Percentiles rank a stretch among this genome's conserved stretches.
These are phyloP conservation scores for Chaetomiaceae sp. DNA, from an alignment of 2,329 filamentous ascomycete species.

Conservation along the genomic window DNA sequence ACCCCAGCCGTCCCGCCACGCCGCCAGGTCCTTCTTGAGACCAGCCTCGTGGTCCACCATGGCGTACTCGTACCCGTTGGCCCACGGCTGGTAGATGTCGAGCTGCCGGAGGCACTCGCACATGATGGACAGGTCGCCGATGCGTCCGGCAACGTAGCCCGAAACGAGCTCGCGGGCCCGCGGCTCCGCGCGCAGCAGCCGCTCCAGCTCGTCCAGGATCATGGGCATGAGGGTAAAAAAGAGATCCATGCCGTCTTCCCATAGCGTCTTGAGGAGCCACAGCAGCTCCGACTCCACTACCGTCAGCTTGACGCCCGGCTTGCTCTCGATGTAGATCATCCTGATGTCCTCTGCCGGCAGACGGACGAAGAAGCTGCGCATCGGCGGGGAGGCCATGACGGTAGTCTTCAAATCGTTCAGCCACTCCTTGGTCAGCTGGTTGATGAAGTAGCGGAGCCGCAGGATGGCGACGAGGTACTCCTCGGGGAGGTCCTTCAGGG, in stretches of 20 bases:
- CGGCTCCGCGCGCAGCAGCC: slow-evolving; percentile 37
- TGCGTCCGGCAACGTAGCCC: slow-evolving; percentile 30
- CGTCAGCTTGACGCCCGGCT: slow-evolving; percentile 10
- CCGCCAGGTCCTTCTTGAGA: slow-evolving; percentile 29
- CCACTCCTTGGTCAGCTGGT: slow-evolving; percentile 31
- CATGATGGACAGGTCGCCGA: slow-evolving; percentile 45
- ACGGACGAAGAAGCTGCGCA: slow-evolving; percentile 28
- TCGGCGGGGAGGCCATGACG: slow-evolving; percentile 38
- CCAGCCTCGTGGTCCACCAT: slow-evolving; percentile 24
- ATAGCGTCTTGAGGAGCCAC: slow-evolving; percentile 37
- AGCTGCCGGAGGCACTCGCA: slow-evolving; percentile 42
- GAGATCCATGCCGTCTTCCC: slow-evolving; percentile 33
- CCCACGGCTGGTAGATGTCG: slow-evolving; percentile 46
- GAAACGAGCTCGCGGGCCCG: slow-evolving; percentile 37
- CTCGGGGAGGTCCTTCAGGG: slow-evolving; percentile 34
- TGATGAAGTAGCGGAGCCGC: slow-evolving; percentile 36
- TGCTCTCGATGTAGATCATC: neutral
- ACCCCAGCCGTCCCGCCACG: slow-evolving; percentile 8
- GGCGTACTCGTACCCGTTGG: slow-evolving; percentile 35
- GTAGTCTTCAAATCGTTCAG: slow-evolving; percentile 27
- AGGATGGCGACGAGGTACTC: slow-evolving; percentile 39
- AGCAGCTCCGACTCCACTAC: slow-evolving; percentile 32
- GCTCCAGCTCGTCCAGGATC: slow-evolving; percentile 46
- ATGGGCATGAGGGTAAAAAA: slow-evolving; percentile 33
- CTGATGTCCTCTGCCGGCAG: neutral